Evolutionary conservation across 495 filamentous ascomycete genomes (phyloP).

Genomic region (Sordaria brevicollis): DNA sequence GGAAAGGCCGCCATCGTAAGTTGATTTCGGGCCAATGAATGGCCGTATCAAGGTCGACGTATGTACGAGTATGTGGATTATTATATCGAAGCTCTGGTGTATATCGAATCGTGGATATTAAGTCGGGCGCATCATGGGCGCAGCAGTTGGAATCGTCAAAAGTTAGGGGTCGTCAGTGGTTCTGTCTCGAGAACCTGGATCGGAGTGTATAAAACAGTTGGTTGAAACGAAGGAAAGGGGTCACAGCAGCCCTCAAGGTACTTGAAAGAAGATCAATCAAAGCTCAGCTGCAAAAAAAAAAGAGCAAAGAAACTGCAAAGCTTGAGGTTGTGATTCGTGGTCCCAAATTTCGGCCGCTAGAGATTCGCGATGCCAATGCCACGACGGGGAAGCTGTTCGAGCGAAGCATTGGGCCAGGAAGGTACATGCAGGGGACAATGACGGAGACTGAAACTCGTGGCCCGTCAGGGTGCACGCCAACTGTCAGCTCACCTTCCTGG

Average conservation of each 20-base stretch:
- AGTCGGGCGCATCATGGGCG: conserved; percentile 7
- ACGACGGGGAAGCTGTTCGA: neutral
- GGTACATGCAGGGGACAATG: neutral
- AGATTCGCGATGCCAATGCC: neutral
- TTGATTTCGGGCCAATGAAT: conserved; percentile 1
- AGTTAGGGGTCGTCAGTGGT: neutral
- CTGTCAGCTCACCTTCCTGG: neutral
- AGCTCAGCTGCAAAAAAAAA: neutral
- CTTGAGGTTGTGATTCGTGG: neutral
- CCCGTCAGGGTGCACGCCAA: neutral
- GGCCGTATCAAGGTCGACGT: conserved; percentile 2
- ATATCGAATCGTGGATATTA: neutral
- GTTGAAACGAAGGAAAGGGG: neutral
- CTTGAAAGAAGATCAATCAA: neutral
- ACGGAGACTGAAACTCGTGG: neutral
- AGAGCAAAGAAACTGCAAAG: neutral
- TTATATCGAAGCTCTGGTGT: neutral
- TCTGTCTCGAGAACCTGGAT: neutral
- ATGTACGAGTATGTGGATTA: neutral
- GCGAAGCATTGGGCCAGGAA: neutral
- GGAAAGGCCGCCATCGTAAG: conserved; percentile 63
- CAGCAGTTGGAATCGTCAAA: neutral
- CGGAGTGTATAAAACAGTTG: neutral
- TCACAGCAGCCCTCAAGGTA: neutral
- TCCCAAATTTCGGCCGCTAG: neutral